Evolutionary conservation across 2,329 filamentous ascomycete genomes (phyloP).

Genomic region (Ploettnerulaceae sp.): DNA sequence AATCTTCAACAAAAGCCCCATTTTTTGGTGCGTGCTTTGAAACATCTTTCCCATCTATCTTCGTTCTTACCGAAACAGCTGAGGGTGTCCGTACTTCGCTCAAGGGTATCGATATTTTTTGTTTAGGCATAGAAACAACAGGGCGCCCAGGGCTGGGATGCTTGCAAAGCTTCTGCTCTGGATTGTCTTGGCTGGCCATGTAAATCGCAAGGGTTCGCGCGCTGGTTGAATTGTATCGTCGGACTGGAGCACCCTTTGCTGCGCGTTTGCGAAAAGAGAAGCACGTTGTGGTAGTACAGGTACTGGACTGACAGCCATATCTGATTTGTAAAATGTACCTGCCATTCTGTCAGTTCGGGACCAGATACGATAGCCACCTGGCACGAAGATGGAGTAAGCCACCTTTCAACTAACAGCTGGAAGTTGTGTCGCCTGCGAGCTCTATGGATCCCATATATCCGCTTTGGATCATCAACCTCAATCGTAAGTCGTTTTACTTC

Average conservation of each 20-base stretch:
- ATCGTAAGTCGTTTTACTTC: conserved; percentile 52
- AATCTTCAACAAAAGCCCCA: conserved; percentile 1
- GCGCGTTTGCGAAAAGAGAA: conserved; percentile 70
- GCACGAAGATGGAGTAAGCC: conserved; percentile 28
- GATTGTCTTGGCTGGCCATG: conserved; percentile 74
- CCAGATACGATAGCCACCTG: conserved; percentile 13
- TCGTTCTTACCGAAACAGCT: not conserved
- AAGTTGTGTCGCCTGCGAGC: conserved; percentile 59
- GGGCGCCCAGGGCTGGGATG: conserved; percentile 21
- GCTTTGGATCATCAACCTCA: conserved; percentile 56
- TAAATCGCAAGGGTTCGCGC: conserved; percentile 77
- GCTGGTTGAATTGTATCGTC: conserved; percentile 75
- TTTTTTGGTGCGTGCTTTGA: not conserved
- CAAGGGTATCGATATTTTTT: not conserved
- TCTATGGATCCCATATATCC: conserved; percentile 55
- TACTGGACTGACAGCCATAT: conserved; percentile 65
- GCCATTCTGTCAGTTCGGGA: conserved; percentile 12
- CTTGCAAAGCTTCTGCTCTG: conserved; percentile 64
- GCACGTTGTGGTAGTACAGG: conserved; percentile 73
- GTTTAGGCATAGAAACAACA: conserved; percentile 4
- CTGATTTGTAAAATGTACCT: conserved; percentile 81
- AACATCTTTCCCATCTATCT: not conserved
- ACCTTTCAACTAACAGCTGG: conserved; percentile 65
- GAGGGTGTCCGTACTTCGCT: not conserved
- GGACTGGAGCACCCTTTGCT: conserved; percentile 62